A percentile compares a stretch with the other conserved stretches of the same genome.
Evolutionary conservation across 164 flowering plant genomes (phyloP).

Genomic region (Macadamia integrifolia): DNA sequence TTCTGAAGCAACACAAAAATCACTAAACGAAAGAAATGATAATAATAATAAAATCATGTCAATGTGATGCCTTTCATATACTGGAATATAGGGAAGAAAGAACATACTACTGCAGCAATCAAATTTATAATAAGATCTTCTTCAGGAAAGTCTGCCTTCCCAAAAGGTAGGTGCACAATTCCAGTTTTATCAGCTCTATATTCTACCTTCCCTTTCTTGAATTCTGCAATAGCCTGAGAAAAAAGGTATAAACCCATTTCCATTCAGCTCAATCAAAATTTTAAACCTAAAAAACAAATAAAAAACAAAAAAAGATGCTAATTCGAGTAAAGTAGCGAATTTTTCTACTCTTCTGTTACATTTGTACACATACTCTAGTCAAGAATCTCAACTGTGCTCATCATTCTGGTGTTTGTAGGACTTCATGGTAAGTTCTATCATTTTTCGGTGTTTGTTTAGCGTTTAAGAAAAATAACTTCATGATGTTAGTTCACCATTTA

Average conservation of each 20-base stretch:
- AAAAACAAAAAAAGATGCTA: too few species aligned
- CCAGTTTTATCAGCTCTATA: conserved; percentile 96
- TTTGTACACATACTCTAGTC: too few species aligned
- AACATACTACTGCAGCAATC: conserved; percentile 67
- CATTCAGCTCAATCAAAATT: neutral
- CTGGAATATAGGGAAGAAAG: neutral
- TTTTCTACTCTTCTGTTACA: too few species aligned
- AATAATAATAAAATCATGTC: neutral
- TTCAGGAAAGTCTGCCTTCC: conserved; percentile 76
- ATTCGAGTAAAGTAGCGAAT: too few species aligned
- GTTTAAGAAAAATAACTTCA: too few species aligned
- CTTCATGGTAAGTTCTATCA: too few species aligned
- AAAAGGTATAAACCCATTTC: neutral
- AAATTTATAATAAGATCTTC: conserved; percentile 82
- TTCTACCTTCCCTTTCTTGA: conserved; percentile 95
- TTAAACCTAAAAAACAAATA: too few species aligned
- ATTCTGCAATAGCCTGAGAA: conserved; percentile 88
- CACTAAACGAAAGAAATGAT: neutral
- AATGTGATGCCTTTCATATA: neutral
- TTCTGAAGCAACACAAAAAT: conserved; percentile 38
- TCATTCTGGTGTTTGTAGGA: too few species aligned
- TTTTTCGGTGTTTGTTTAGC: too few species aligned
- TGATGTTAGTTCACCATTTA: too few species aligned
- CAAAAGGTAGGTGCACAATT: conserved; percentile 93
- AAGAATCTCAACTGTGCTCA: too few species aligned